phyloP scores from a whole-genome alignment of 2,329 filamentous ascomycete genomes.

The Claviceps humidiphila region DNA sequence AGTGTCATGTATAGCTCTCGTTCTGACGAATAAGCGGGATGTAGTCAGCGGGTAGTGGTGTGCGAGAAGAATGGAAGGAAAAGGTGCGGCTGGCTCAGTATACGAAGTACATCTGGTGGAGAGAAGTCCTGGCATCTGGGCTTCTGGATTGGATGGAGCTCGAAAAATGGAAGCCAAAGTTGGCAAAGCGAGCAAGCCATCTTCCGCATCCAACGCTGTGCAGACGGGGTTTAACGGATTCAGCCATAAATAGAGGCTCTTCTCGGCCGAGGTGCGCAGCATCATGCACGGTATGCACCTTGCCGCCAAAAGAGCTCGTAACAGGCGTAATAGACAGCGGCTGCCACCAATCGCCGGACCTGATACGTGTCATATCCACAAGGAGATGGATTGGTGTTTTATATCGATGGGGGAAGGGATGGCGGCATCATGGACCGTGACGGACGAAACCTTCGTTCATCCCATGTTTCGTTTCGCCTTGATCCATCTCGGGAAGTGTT shows the following conservation, averaged over 20 bases:
- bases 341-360: no score
- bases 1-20: no score
- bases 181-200: neutral
- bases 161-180: neutral
- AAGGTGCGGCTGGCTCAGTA: neutral
- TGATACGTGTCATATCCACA: no score
- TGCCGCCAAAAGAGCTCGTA: no score
- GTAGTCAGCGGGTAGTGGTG: neutral
- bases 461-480: neutral
- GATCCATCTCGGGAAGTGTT: neutral
- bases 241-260: no score
- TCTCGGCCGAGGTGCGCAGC: no score
- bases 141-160: neutral
- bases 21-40: neutral
- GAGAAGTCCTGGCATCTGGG: neutral
- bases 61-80: neutral
- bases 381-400: no score
- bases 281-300: no score
- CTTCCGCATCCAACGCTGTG: no score
- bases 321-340: no score
- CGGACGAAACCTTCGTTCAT: neutral
- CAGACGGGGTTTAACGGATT: no score
- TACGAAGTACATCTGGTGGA: no score
- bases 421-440: neutral
- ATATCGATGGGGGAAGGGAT: neutral